Base-by-base conservation (phyloP, 2,329 filamentous ascomycete genomes). In the Teratosphaeria nubilosa region DNA sequence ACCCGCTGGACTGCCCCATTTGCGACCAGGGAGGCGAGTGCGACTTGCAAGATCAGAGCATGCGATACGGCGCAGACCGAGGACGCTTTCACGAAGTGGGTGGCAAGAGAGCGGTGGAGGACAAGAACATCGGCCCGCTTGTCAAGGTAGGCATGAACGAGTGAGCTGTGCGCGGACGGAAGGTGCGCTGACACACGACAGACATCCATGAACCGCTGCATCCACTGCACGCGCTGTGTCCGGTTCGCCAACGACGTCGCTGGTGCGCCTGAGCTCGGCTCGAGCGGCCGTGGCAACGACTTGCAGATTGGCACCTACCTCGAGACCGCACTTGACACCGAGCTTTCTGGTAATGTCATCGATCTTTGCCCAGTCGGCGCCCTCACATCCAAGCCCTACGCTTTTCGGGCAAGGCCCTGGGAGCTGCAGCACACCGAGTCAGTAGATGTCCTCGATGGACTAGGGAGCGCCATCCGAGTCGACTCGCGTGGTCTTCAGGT, bases 121-220 rank as follows among this genome's bases (percentile, higher is more conserved):
- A 99, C 77, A 99, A 99, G 83, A 97, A 99, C 76, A 96, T 99
- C 70, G 94, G 94, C 37, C 94, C 94, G 56, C 77, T 99, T 66
- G 89, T 99, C 78, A 99, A 99, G 76, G 76, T 80, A 67, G 48
- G 65, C 25, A 58, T 30, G 30, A 5, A 30, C 24, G 45, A 56
- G 34, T 41, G 37, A 20, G 31, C 30, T 11, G 51, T 20, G 45
- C 20, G 13, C 24, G 27, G 5, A 52, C 48, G 16, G 5, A 7
- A 13, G 41, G 41, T n/a, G 37, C 41, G 53, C 64, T 67, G 60
- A 67, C 57, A 55, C 9, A 16, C 27, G 27, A 4, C 61, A 80
- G 84, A 99, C 94, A 3, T 99, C 94, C 54, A 99, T 99, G 94
- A 99, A 99, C 82, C 85, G 94, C 74, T 99, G 94, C 77, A 99